Evolutionary conservation across 306 rosid species (phyloP).

Genomic region (Trichosanthes truncata): DNA sequence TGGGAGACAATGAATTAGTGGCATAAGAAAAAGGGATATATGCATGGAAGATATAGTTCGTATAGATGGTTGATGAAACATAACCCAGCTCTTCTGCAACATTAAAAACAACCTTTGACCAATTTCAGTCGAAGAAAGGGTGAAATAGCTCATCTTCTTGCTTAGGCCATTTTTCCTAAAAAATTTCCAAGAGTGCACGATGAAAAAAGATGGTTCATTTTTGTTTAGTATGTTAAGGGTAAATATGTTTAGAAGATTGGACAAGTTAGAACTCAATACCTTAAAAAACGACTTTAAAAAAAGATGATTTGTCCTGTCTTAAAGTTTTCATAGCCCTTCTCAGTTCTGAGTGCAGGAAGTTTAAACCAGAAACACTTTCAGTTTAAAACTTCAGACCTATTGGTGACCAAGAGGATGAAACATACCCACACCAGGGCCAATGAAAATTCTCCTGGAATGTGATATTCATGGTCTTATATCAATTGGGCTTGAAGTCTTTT

Average conservation of each 20-base stretch:
- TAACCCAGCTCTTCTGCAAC: not conserved
- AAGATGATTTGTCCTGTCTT: not conserved
- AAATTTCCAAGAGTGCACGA: not conserved
- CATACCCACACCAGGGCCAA: not conserved
- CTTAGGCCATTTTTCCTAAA: not conserved
- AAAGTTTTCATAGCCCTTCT: not conserved
- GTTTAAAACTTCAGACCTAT: not conserved
- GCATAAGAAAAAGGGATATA: not conserved
- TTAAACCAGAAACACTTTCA: not conserved
- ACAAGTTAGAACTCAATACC: not conserved
- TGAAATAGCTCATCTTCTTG: not conserved
- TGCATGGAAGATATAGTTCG: not conserved
- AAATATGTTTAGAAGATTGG: not conserved
- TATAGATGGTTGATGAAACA: not conserved
- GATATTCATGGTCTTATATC: not conserved
- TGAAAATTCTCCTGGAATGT: not conserved
- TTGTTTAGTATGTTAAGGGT: not conserved
- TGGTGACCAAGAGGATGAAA: not conserved
- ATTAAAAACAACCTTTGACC: not conserved
- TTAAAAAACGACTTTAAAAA: not conserved
- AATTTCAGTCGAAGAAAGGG: not conserved
- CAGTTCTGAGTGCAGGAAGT: not conserved
- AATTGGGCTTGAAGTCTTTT: not conserved
- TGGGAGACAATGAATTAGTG: not conserved
- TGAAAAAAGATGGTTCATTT: not conserved